Evolutionary conservation across 352 stramenopile species (phyloP), one percentile per base, ranked within the genome.

Genomic region (Saprolegnia diclina): DNA sequence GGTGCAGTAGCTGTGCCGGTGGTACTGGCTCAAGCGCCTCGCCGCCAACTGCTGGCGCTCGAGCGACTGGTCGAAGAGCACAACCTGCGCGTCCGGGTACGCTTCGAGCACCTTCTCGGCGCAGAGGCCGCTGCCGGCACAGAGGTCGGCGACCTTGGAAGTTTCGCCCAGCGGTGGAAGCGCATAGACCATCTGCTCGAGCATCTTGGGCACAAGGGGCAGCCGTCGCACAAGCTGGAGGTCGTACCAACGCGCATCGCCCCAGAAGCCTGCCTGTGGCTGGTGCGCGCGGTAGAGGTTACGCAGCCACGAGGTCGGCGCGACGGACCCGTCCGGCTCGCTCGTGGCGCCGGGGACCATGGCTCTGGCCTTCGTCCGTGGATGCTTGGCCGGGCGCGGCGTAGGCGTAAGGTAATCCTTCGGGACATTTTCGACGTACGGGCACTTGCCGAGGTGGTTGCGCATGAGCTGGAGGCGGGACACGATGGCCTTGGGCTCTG

Each of bases 241-340:
- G 44, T 92, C 85, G 74, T 92, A 92, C 85, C 85, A 92, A 66
- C 79, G 78, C 19, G 83, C 79, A 45, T 92, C 79, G 24, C 80
- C 80, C 82, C 83, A 92, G 59, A 92, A 92, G 13, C 85, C 85
- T 16, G 52, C 52, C 35, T 59, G 52, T 42, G 52, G 52, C 35
- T 59, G 52, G n/a, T 59, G 52, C 11, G 52, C 24, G 19, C 52
- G 52, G 19, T 21, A 18, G 11, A 59, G 19, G 19, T 59, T 59
- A 16, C 52, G 52, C 52, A 59, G 13, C 52, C 52, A 59, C 13
- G 52, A 59, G 11, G 52, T 59, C 16, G 52, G 52, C 35, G 52
- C 24, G 24, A 59, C 52, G 13, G 52, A 19, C 13, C 4, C 24
- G 35, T 59, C 52, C 11, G 52, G 52, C n/a, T 59, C 52, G 35